These are phyloP conservation scores for Clathrospora elynae DNA, from an alignment of 2,329 filamentous ascomycete genomes.

Conservation along the genomic window DNA sequence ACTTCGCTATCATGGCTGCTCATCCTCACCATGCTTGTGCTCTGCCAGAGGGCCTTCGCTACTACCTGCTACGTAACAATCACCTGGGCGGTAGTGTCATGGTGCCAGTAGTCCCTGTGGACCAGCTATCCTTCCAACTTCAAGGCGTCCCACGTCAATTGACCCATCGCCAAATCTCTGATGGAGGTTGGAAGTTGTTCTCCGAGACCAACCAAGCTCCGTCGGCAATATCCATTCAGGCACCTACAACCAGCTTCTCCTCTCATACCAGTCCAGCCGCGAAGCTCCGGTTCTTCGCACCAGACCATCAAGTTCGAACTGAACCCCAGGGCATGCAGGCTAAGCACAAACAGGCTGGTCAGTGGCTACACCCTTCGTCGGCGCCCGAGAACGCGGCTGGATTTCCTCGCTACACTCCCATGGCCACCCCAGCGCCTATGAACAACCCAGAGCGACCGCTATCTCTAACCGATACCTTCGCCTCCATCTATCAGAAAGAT, in stretches of 20 bases:
- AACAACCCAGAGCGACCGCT: slow-evolving; percentile 3
- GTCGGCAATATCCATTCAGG: slow-evolving; percentile 13
- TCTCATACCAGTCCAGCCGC: background rate
- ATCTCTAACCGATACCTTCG: slow-evolving; percentile 32
- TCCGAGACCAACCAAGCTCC: slow-evolving; percentile 20
- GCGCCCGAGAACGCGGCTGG: background rate
- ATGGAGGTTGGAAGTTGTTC: slow-evolving; percentile 34
- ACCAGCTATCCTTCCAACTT: slow-evolving; percentile 52
- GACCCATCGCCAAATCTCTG: slow-evolving; percentile 30
- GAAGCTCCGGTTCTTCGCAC: slow-evolving; percentile 20
- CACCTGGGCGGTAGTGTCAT: slow-evolving; percentile 25
- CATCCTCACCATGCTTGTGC: background rate
- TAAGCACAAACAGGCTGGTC: background rate
- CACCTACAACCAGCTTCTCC: background rate
- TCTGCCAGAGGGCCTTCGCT: slow-evolving; percentile 31
- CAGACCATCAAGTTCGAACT: slow-evolving; percentile 23
- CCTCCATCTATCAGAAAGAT: slow-evolving; percentile 32
- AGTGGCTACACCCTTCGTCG: background rate
- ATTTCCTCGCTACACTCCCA: background rate
- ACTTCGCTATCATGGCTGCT: slow-evolving; percentile 13
- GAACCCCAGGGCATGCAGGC: background rate
- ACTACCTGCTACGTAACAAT: slow-evolving; percentile 46
- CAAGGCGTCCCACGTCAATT: slow-evolving; percentile 46
- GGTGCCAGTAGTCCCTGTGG: slow-evolving; percentile 51
- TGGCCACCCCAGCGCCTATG: too few species aligned